Percentiles rank a stretch among this genome's conserved stretches.
Conservation (phyloP, 1,284 basidiomycete genomes). For the Cystobasidium slooffiae region DNA sequence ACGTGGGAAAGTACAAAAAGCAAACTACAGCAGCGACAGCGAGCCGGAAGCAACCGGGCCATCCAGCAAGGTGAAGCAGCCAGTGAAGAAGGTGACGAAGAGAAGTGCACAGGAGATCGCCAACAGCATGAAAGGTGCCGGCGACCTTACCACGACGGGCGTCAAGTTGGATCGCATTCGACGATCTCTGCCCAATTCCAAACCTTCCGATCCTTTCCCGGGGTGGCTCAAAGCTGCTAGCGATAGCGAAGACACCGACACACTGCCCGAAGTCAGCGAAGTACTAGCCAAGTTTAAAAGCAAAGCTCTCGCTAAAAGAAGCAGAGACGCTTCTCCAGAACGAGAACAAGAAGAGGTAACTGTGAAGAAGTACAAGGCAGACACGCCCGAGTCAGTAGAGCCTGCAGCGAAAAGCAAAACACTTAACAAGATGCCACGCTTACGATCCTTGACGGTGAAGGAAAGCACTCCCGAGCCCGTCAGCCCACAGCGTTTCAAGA, state of each 20-base stretch:
- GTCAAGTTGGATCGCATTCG: constrained; percentile 1
- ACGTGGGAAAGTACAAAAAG: neutral
- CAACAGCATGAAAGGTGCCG: constrained; percentile 8
- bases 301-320: no score
- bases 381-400: neutral
- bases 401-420: neutral
- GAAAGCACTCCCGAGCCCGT: neutral
- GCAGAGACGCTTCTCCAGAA: no score
- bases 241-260: neutral
- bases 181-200: neutral
- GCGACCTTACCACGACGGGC: neutral
- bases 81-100: neutral
- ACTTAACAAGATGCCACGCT: neutral
- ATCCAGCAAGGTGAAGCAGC: constrained; percentile 5
- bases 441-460: neutral
- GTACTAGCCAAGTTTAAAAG: no score
- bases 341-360: no score
- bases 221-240: neutral
- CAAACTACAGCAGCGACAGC: constrained; percentile 1
- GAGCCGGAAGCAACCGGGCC: neutral
- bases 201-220: neutral
- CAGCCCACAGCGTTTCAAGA: neutral
- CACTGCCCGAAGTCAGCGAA: neutral
- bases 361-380: neutral
- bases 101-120: constrained; percentile 5